Evolutionary conservation across 192 early-diverging fungal species (phyloP), one percentile per base, ranked within the genome.

Genomic region (Backusella psychrophila): DNA sequence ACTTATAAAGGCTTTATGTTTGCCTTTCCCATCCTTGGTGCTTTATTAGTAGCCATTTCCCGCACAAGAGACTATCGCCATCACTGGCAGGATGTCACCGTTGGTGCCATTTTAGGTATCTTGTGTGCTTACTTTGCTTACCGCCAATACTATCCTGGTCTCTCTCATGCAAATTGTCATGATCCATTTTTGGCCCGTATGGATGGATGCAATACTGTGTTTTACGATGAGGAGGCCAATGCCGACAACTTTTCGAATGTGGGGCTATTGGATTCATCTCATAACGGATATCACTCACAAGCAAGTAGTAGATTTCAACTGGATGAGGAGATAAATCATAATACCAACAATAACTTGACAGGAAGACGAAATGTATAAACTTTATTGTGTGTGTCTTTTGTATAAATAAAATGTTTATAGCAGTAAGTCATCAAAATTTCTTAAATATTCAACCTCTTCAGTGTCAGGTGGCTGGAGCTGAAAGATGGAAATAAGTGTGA

Each of bases 1-100:
- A 87, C 89, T 3, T 92, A 89, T 82, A 94, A 94, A 78, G 83
- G 86, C 19, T 89, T 93, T 69, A 71, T 93, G 12, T 85, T 87
- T 8, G 78, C 87, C 11, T 19, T 70, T n/a, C 76, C 76, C 5
- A 39, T 80, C 41, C 26, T 72, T 19, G 79, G 73, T 38, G 89
- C 91, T 7, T 35, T 85, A 42, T 65, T 90, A n/a, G 82, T 92
- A 36, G 87, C 86, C 9, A 82, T 92, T 3, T 85, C 91, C 4
- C 82, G 91, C 11, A 84, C 86, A 23, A 80, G 85, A 59, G 91
- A 92, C 66, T 93, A 92, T 66, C 87, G 88, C 71, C 91, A 93
- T 69, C 86, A 89, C 39, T 88, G 84, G 81, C 78, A 87, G 66
- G 91, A 93, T 75, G 91, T 93, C 23, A 77, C 87, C 12, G 86